Base-by-base conservation (phyloP, 2,329 filamentous ascomycete genomes). In the Hymenoscyphus salicellus region DNA sequence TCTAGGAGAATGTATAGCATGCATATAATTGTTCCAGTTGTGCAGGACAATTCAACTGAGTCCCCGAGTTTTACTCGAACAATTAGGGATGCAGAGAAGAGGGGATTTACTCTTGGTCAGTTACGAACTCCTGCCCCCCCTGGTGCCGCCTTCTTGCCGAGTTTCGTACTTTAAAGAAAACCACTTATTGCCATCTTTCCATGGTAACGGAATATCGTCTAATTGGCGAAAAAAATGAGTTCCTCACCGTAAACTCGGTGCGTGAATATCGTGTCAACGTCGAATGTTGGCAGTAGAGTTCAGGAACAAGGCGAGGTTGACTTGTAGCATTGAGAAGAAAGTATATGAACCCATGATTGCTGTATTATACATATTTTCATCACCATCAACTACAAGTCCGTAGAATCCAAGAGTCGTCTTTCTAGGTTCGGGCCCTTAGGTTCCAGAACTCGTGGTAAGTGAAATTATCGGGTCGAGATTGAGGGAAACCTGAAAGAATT, bases 141-240 rank as follows among this genome's bases (percentile, higher is more conserved):
- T n/a, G n/a, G n/a, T n/a, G n/a, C 81, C 0, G 83, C 86, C 83
- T 89, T 87, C 81, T 89, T 87, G 0, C 85, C 81, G 3, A 89
- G 76, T 62, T 85, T 86, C 85, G 86, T 89, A 55, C 80, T 82
- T 86, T 86, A 89, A n/a, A n/a, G n/a, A n/a, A n/a, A n/a, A n/a
- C n/a, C n/a, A n/a, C n/a, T n/a, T n/a, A n/a, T n/a, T 1, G 89
- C 78, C 0, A 90, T 86, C 0, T 86, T 87, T 0, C 86, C 86
- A 63, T 89, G 86, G 68, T 87, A 89, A 0, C 82, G 84, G 2
- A 78, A 77, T n/a, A 81, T 84, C 0, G 83, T 84, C 66, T 83
- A 89, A 60, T 83, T 83, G 0, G 74, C 75, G 0, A 81, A 79
- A 60, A 84, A 82, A 1, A 78, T 77, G 0, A 78, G 74, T 16